Evolutionary conservation across 768 basidiomycete genomes (phyloP), one percentile per base, ranked within the genome.

Genomic region (Lactarius deliciosus): DNA sequence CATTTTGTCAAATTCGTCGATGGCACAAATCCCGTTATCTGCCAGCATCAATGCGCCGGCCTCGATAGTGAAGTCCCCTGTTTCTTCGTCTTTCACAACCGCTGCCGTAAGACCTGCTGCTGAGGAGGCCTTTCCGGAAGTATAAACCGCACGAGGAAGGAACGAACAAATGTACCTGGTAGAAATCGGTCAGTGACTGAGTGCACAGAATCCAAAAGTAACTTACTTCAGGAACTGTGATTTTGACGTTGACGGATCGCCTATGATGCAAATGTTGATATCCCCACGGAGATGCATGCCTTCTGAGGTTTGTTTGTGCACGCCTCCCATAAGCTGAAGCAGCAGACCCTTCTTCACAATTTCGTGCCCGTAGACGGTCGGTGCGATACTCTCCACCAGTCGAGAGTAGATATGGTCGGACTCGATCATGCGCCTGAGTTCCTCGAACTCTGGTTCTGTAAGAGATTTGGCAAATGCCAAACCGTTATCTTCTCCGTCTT

Each of bases 1-100:
- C 97, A 99, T 99, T 79, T 99, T 99, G 85, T 99, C 97, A 74
- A 99, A 99, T 77, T 98, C 97, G 79, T 99, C 97, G 73, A 99
- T 99, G n/a, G 96, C 96, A 74, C 97, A 99, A 75, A 98, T 98
- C 9, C 97, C 97, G 72, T 98, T 98, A 79, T 99, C 97, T 7
- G 97, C 97, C 4, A 99, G 85, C 97, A 99, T 98, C 70, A 99
- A 84, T 5, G 97, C 97, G 58, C 97, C 97, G 25, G 97, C 97
- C 79, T 99, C 97, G 74, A 98, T 98, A 0, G 97, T 98, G 79
- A 98, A 99, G 75, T 99, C 97, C 16, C 97, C 97, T 0, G 96
- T 96, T 77, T 98, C 97, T 77, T 98, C 96, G 72, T 99, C 97
- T 73, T 91, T 95, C 66, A 98, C 96, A 0, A 99, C 97, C 2